Conservation (phyloP, 1,284 basidiomycete species). For the Polyporus tsugae region DNA sequence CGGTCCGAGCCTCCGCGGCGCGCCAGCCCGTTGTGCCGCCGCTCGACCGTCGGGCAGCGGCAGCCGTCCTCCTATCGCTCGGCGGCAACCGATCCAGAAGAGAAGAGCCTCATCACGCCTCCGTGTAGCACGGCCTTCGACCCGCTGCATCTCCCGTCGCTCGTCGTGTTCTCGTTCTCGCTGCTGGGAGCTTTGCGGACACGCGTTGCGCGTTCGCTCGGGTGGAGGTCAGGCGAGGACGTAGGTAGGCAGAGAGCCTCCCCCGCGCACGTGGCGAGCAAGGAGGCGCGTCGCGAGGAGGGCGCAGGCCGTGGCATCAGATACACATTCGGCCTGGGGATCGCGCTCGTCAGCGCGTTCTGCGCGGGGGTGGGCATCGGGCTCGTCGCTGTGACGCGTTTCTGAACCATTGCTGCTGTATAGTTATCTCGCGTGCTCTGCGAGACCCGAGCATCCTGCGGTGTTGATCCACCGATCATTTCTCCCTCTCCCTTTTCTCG, state of each 20-base stretch:
- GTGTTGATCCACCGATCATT: not conserved
- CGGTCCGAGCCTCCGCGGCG: conserved; percentile 22
- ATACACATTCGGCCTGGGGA: conserved; percentile 37
- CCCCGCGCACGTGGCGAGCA: not conserved
- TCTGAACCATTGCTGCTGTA: conserved; percentile 11
- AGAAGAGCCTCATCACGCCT: conserved; percentile 23
- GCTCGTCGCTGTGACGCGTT: conserved; percentile 29
- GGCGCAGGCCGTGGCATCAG: conserved; percentile 28
- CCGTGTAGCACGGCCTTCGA: conserved; percentile 45
- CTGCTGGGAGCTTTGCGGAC: conserved; percentile 46
- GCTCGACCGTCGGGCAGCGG: not conserved
- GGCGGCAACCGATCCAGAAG: conserved; percentile 11
- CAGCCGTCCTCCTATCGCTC: not conserved
- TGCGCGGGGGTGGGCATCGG: conserved; percentile 48
- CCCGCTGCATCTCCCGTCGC: conserved; percentile 57
- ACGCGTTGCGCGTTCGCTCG: conserved; percentile 31
- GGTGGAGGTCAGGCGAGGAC: conserved; percentile 1
- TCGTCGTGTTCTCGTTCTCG: conserved; percentile 56
- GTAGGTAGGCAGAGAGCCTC: not conserved
- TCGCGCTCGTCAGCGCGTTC: conserved; percentile 44
- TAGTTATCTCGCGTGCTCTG: not conserved
- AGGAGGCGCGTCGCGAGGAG: not conserved
- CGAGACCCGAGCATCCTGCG: too few relatives aligned
- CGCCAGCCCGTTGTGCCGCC: conserved; percentile 16
- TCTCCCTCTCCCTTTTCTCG: too few relatives aligned